These are phyloP conservation scores for Ceratocystis lukuohia DNA, from an alignment of 2,329 filamentous ascomycete genomes.

Conservation along the genomic window DNA sequence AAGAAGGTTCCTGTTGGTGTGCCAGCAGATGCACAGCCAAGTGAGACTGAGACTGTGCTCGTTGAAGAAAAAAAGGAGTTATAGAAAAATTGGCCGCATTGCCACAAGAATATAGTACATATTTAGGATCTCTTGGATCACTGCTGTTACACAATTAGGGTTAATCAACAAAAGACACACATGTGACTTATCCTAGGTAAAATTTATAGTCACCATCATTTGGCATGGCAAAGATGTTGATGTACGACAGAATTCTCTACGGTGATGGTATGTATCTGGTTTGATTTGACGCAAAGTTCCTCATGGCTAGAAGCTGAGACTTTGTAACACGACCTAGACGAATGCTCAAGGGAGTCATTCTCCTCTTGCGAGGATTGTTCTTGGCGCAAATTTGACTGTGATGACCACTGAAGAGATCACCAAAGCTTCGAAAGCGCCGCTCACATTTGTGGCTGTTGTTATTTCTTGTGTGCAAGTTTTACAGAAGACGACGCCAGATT, in stretches of 20 bases:
- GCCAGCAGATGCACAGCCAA: constrained; percentile 19
- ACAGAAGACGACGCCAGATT: too few relatives aligned
- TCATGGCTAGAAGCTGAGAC: constrained; percentile 61
- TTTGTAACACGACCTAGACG: constrained; percentile 90
- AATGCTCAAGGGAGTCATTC: constrained; percentile 74
- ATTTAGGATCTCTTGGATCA: background rate
- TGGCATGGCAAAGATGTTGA: background rate
- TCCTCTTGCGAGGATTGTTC: constrained; percentile 35
- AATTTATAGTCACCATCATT: background rate
- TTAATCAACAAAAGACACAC: background rate
- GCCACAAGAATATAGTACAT: background rate
- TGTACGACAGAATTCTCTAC: background rate
- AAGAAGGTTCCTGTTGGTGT: constrained; percentile 24
- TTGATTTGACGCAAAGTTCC: constrained; percentile 70
- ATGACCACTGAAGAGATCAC: constrained; percentile 56
- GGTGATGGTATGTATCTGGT: constrained; percentile 53
- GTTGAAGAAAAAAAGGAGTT: constrained; percentile 40
- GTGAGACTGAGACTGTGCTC: background rate
- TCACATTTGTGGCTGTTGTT: background rate
- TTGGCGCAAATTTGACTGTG: constrained; percentile 84
- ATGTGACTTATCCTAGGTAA: background rate
- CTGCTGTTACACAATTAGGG: background rate
- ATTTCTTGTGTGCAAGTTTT: background rate
- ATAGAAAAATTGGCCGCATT: constrained; percentile 24
- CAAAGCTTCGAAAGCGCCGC: constrained; percentile 90